Conservation (phyloP, 345 rosid genomes). For the Euphorbia tirucalli region DNA sequence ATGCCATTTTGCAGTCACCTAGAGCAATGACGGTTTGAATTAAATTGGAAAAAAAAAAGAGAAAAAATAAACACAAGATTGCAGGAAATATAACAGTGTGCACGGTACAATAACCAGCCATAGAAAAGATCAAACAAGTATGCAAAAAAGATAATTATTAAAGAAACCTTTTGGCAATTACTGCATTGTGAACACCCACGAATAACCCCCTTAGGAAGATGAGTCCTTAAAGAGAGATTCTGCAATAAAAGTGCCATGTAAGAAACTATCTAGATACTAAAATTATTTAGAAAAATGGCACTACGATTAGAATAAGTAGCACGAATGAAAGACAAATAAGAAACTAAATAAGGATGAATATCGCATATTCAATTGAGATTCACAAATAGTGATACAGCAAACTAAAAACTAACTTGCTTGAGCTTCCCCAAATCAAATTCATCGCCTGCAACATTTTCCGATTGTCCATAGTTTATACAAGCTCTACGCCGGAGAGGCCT, state of each 20-base stretch:
- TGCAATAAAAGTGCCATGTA: constrained; percentile 35
- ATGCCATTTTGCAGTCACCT: constrained; percentile 83
- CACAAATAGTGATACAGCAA: neutral
- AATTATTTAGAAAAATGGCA: neutral
- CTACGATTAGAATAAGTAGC: neutral
- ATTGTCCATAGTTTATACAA: constrained; percentile 53
- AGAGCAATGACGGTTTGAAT: constrained; percentile 25
- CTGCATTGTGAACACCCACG: constrained; percentile 73
- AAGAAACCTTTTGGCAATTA: constrained; percentile 86
- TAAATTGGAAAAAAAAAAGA: constrained; percentile 21
- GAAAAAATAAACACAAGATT: neutral
- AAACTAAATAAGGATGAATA: neutral
- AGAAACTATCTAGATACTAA: constrained; percentile 8
- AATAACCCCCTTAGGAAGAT: constrained; percentile 75
- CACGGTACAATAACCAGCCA: neutral
- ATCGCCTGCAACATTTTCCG: constrained; percentile 44
- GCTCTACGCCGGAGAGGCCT: constrained; percentile 60
- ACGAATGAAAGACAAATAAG: neutral
- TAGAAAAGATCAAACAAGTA: neutral
- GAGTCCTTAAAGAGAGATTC: constrained; percentile 42
- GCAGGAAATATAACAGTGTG: constrained; percentile 12
- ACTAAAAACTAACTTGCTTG: constrained; percentile 44
- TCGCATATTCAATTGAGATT: neutral
- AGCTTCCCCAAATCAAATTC: constrained; percentile 47
- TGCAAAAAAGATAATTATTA: neutral